Evolutionary conservation across 2,329 filamentous ascomycete genomes (phyloP).

Genomic region (Pseudogymnoascus sp.): DNA sequence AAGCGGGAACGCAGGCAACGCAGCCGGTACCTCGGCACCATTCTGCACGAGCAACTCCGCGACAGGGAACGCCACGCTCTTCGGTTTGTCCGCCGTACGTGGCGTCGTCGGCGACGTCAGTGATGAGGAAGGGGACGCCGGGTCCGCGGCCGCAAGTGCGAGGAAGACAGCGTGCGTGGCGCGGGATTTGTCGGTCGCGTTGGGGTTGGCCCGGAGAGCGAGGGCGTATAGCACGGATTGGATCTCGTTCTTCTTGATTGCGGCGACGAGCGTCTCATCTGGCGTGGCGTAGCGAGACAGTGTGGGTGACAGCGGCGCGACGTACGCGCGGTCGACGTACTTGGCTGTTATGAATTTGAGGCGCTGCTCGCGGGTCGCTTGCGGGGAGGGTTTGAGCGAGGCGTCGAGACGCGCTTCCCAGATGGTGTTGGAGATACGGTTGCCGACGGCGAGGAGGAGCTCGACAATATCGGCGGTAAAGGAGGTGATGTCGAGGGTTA

Average conservation of each 20-base stretch:
- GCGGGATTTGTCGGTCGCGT: slow-evolving; percentile 74
- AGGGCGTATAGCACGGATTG: slow-evolving; percentile 86
- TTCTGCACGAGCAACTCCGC: slow-evolving; percentile 91
- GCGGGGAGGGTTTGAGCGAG: slow-evolving; percentile 61
- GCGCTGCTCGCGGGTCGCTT: slow-evolving; percentile 79
- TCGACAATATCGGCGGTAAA: slow-evolving; percentile 98
- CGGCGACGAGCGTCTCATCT: slow-evolving; percentile 82
- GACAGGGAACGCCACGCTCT: slow-evolving; percentile 66
- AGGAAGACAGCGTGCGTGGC: slow-evolving; percentile 85
- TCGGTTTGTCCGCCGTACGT: slow-evolving; percentile 35
- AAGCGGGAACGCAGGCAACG: slow-evolving; percentile 73
- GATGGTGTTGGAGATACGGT: slow-evolving; percentile 89
- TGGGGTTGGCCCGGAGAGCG: slow-evolving; percentile 78
- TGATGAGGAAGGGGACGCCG: slow-evolving; percentile 57
- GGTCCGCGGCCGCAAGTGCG: slow-evolving; percentile 85
- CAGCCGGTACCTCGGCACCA: slow-evolving; percentile 73
- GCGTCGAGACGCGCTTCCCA: slow-evolving; percentile 84
- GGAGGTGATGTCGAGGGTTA: slow-evolving; percentile 90
- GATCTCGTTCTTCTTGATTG: slow-evolving; percentile 93
- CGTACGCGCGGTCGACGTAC: slow-evolving; percentile 75
- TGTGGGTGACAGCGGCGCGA: slow-evolving; percentile 67
- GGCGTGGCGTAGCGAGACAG: slow-evolving; percentile 67
- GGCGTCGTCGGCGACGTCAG: slow-evolving; percentile 33
- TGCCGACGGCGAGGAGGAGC: slow-evolving; percentile 81
- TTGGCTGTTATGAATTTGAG: slow-evolving; percentile 93